A percentile compares a stretch with the other conserved stretches of the same genome.
Evolutionary conservation across 148 eudicot species (phyloP).

Genomic region (Nepenthes gracilis): DNA sequence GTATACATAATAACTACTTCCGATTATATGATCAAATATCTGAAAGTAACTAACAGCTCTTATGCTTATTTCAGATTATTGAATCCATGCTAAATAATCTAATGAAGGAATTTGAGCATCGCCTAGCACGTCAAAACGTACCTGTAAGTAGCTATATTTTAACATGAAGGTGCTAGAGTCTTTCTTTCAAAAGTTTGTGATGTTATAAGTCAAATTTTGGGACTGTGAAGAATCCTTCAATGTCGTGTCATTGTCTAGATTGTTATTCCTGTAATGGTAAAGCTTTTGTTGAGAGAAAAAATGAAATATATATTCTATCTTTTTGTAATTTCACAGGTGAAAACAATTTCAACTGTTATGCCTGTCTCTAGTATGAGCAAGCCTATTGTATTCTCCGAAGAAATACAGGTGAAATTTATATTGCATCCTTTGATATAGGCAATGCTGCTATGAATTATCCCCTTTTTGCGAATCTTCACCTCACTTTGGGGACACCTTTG

Average conservation of each 20-base stretch:
- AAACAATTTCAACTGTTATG: too few relatives aligned
- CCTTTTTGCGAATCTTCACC: background rate
- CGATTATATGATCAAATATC: background rate
- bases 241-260: too few relatives aligned
- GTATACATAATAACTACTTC: background rate
- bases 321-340: too few relatives aligned
- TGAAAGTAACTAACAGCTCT: background rate
- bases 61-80: conserved; percentile 36
- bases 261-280: too few relatives aligned
- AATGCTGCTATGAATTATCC: too few relatives aligned
- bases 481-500: background rate
- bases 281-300: too few relatives aligned
- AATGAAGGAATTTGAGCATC: conserved; percentile 68
- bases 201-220: background rate
- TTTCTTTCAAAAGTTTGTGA: background rate
- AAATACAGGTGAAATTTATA: too few relatives aligned
- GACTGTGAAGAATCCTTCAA: background rate
- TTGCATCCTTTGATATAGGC: too few relatives aligned
- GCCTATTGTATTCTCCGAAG: too few relatives aligned
- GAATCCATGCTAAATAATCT: conserved; percentile 58
- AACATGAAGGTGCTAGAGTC: background rate
- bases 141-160: conserved; percentile 25
- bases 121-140: conserved; percentile 35
- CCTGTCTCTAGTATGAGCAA: too few relatives aligned
- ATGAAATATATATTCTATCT: too few relatives aligned